These are phyloP conservation scores for Penicillium lagena DNA, from an alignment of 495 filamentous ascomycete species.

Conservation along the genomic window DNA sequence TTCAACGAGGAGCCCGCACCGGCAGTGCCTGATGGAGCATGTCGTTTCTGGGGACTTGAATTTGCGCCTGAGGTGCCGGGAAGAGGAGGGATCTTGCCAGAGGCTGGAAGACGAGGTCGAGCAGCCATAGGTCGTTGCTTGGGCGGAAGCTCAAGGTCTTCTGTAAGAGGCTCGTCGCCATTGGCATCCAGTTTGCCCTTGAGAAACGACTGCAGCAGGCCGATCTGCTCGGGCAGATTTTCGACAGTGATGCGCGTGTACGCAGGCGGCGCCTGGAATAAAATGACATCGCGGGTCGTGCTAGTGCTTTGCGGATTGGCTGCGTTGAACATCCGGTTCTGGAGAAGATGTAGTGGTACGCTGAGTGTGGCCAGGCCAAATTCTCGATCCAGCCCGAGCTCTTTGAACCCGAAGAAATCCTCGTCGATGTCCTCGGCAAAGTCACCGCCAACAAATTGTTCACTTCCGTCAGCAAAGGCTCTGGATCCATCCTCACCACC, in stretches of 20 bases:
- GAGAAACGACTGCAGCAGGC: conserved; percentile 84
- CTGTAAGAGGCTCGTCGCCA: conserved; percentile 72
- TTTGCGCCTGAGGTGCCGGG: conserved; percentile 22
- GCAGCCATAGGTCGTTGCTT: conserved; percentile 78
- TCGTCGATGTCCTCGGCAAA: conserved; percentile 97
- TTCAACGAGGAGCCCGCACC: conserved; percentile 11
- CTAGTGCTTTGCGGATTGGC: conserved; percentile 69
- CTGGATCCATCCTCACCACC: conserved; percentile 76
- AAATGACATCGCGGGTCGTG: conserved; percentile 40
- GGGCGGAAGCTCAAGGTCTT: conserved; percentile 89
- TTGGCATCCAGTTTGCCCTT: conserved; percentile 77
- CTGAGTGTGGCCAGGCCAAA: conserved; percentile 78
- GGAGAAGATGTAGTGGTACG: conserved; percentile 89
- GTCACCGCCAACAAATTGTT: conserved; percentile 93
- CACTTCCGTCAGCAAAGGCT: conserved; percentile 91
- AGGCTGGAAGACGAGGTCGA: conserved; percentile 79
- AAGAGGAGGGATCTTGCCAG: conserved; percentile 70
- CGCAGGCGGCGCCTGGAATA: conserved; percentile 54
- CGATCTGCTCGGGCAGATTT: conserved; percentile 71
- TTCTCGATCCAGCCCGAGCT: conserved; percentile 85
- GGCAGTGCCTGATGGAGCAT: conserved; percentile 34
- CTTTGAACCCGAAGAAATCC: conserved; percentile 98
- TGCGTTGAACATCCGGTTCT: conserved; percentile 78
- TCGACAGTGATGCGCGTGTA: conserved; percentile 76
- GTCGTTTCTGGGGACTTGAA: conserved; percentile 79